These are phyloP conservation scores for Rhododendron simsii DNA, from an alignment of 148 eudicot species.

Conservation along the genomic window DNA sequence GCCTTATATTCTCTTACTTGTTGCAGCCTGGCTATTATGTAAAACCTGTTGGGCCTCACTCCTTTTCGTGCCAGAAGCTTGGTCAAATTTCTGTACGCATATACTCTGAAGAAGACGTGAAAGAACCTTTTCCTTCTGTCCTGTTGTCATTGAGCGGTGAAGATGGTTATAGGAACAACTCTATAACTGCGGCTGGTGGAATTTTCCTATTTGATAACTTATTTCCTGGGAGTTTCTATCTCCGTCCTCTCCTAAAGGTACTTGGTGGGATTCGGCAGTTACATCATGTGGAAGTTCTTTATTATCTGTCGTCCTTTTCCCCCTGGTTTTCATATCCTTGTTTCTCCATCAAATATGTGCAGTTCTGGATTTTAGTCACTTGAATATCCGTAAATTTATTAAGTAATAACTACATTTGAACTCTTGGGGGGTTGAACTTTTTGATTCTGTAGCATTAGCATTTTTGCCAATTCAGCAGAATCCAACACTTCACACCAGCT, in stretches of 20 bases:
- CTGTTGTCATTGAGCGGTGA: slow-evolving; percentile 93
- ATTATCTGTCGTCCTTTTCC: neutral
- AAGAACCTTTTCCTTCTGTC: slow-evolving; percentile 85
- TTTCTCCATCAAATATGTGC: neutral
- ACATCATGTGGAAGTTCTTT: neutral
- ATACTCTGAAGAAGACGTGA: slow-evolving; percentile 54
- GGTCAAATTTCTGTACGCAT: slow-evolving; percentile 76
- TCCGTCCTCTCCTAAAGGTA: slow-evolving; percentile 97
- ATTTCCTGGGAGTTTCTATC: slow-evolving; percentile 97
- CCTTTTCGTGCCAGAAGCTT: slow-evolving; percentile 95
- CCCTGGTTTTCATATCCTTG: slow-evolving; percentile 3
- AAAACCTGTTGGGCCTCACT: slow-evolving; percentile 64
- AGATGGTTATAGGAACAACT: slow-evolving; percentile 95
- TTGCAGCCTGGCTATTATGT: slow-evolving; percentile 91
- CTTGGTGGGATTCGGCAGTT: slow-evolving; percentile 5
- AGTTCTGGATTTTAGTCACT: neutral
- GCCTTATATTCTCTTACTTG: slow-evolving; percentile 15
- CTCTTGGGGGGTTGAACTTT: neutral
- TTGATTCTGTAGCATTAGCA: neutral
- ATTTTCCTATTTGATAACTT: slow-evolving; percentile 57
- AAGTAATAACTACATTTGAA: neutral
- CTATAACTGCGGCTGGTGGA: slow-evolving; percentile 84
- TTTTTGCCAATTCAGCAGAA: neutral
- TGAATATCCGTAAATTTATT: neutral
- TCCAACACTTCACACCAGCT: neutral